Evolutionary conservation across 2,329 filamentous ascomycete genomes (phyloP), one percentile per base, ranked within the genome.

Genomic region (Exophiala aquamarina): DNA sequence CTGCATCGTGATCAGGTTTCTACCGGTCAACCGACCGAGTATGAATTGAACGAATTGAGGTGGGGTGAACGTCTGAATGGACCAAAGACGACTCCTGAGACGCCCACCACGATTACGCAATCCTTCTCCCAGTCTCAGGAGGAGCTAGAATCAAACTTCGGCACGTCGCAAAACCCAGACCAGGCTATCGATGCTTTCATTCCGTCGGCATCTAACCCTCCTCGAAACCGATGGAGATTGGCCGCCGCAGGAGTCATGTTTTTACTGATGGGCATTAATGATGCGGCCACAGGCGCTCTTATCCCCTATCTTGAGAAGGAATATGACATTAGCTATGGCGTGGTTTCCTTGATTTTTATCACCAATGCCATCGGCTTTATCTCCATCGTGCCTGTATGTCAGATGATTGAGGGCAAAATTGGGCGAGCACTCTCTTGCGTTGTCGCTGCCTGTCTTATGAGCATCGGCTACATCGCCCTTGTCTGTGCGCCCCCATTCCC

Each of bases 281-380:
- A 94, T 65, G 80, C 82, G 33, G 83, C 86, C 0, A 81, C 87
- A 1, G 89, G 89, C 61, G 87, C 88, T 9, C 62, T 93, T 47
- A 87, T 94, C 57, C 88, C 89, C 0, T 89, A 89, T 61, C 86
- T 94, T 66, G 86, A 92, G 63, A 74, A 70, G 64, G 80, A 86
- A 59, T 94, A 92, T 61, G 57, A 75, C 48, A 88, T 93, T 46
- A 84, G 84, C 33, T 92, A 93, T 63, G 85, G 83, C 2, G 68
- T 89, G 7, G 86, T 93, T 2, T 92, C 89, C 2, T 72, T 92
- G 29, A 87, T 94, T 60, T 94, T 93, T 70, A 78, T 93, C 21
- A 80, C 84, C 35, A 87, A 87, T 58, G 87, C 89, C 0, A 55
- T 84, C 3, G 89, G 89, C 13, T 94, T 89, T 69, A 83, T 94